Base-by-base conservation (phyloP, 2,329 filamentous ascomycete genomes). In the Fusarium sp. region DNA sequence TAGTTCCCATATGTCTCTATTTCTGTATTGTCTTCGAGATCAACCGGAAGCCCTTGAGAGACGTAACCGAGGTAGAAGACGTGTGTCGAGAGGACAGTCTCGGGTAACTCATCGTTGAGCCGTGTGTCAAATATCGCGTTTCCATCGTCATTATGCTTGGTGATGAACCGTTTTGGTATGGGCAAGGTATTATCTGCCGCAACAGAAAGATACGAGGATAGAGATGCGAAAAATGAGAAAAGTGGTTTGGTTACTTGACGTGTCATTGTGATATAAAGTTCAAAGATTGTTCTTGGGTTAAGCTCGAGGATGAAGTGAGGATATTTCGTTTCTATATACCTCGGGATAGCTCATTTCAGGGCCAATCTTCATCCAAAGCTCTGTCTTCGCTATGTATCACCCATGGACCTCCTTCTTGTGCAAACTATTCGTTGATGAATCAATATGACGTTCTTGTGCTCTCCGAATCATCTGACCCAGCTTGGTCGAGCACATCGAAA, bases 31-130 rank as follows among this genome's bases (percentile, higher is more conserved):
- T 31, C 41, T 14, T 69, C 35, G 15, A 75, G 48, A 16, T 74
- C 55, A 27, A 69, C 60, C 8, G 67, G 66, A 9, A 37, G 56
- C 27, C 62, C 66, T 46, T 31, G 55, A 19, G 72, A 75, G 44
- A 70, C 60, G 44, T 75, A 76, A 19, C 65, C 70, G 14, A 77
- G 65, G 37, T 64, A 66, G 62, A 77, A 76, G 35, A 57, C 66
- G 56, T 76, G 69, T 27, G 39, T 60, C 14, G 46, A 62, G 23
- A 69, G 57, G n/a, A 38, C 12, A 10, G 41, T 54, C 19, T 66
- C 61, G 23, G 66, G 62, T 18, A 76, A 39, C 23, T 70, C 41
- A 21, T 72, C 66, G 23, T 49, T 33, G 44, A 74, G 61, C 38
- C 25, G 52, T 38, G 69, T 72, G 54, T 73, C 63, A 35, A 76